A percentile compares a stretch with the other conserved stretches of the same genome.
Conservation (phyloP, 148 eudicot species). For the Silene uniflora region DNA sequence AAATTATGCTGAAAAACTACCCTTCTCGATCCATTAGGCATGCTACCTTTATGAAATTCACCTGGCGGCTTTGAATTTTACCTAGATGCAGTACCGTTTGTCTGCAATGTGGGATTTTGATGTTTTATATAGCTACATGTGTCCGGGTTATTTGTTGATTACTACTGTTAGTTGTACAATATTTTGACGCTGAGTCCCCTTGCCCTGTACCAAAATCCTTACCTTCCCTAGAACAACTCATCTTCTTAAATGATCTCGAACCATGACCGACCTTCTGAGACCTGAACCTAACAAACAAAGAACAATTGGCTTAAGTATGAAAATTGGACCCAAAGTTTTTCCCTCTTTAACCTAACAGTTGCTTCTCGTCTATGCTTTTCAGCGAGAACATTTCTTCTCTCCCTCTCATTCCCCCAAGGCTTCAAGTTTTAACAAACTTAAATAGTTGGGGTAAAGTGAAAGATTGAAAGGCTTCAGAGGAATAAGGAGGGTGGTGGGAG, state of each 20-base stretch:
- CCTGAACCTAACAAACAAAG: constrained; percentile 31
- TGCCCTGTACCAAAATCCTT: constrained; percentile 15
- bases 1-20: constrained; percentile 1
- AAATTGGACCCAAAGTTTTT: constrained; percentile 20
- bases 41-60: constrained; percentile 22
- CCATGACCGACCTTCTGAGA: too few relatives aligned
- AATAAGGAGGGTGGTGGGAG: too few relatives aligned
- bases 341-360: constrained; percentile 56
- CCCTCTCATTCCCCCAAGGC: constrained; percentile 66
- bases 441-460: too few relatives aligned
- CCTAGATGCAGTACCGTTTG: constrained; percentile 30
- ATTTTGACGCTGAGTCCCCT: constrained; percentile 18
- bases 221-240: too few relatives aligned
- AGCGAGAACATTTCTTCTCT: constrained; percentile 56
- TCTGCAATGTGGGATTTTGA: constrained; percentile 19
- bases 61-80: constrained; percentile 18
- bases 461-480: too few relatives aligned
- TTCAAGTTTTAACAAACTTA: too few relatives aligned
- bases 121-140: constrained; percentile 12
- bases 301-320: neutral
- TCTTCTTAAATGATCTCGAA: too few relatives aligned
- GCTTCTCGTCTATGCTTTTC: constrained; percentile 82
- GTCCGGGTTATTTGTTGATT: constrained; percentile 10
- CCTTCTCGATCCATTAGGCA: constrained; percentile 9
- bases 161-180: constrained; percentile 8